These are phyloP conservation scores for Zoysia matrella DNA, from an alignment of 202 grass and related monocot genomes.

Conservation along the genomic window DNA sequence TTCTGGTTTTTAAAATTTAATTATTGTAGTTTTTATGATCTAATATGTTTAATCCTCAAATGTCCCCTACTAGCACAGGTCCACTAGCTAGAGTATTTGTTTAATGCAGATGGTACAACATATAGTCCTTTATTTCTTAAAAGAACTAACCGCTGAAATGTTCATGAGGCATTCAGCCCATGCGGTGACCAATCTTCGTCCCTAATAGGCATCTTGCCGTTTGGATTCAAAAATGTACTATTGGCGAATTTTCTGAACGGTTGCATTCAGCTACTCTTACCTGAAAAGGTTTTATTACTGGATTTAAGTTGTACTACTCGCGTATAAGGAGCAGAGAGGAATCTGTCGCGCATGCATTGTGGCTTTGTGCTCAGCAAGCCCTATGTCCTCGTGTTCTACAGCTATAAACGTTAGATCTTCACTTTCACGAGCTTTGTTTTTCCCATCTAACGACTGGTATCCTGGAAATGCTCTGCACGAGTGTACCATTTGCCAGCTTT, in stretches of 20 bases:
- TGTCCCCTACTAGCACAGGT: neutral
- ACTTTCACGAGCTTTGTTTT: slow-evolving; percentile 56
- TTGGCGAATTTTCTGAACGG: neutral
- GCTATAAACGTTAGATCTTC: slow-evolving; percentile 32
- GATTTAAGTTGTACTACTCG: slow-evolving; percentile 38
- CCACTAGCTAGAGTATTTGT: neutral
- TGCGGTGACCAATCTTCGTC: neutral
- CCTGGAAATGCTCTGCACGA: slow-evolving; percentile 11
- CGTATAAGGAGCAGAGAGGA: slow-evolving; percentile 64
- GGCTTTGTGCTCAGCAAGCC: slow-evolving; percentile 57
- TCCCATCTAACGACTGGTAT: slow-evolving; percentile 33
- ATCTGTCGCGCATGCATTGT: slow-evolving; percentile 48
- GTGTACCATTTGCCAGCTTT: slow-evolving; percentile 42
- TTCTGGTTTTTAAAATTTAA: neutral
- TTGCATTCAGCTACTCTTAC: neutral
- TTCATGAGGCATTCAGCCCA: neutral
- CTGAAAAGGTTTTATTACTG: neutral
- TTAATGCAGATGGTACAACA: neutral
- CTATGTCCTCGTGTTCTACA: slow-evolving; percentile 46
- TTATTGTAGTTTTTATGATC: neutral
- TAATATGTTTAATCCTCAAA: neutral
- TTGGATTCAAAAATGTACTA: neutral
- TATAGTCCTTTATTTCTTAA: neutral
- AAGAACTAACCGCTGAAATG: neutral
- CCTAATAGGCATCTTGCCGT: neutral